A percentile compares a stretch with the other conserved stretches of the same genome.
phyloP scores from a whole-genome alignment of 2,329 filamentous ascomycete species.

The Coniochaeta ligniaria region DNA sequence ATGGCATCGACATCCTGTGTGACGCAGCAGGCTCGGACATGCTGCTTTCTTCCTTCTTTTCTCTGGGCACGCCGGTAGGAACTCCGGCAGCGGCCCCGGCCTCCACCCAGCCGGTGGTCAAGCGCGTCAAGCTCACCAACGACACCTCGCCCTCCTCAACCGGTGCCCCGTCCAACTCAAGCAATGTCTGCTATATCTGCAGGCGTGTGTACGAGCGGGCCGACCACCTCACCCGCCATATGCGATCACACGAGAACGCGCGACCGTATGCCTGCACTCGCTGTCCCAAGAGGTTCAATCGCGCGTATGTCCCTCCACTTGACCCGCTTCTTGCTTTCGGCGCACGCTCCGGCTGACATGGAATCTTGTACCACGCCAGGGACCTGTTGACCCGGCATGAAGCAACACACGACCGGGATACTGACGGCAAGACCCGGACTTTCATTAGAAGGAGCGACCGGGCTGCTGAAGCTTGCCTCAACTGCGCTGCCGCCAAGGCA shows the following conservation, averaged over 20 bases:
- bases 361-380: neutral
- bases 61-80: neutral
- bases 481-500: constrained; percentile 19
- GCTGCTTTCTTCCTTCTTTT: neutral
- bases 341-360: neutral
- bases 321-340: neutral
- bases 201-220: constrained; percentile 20
- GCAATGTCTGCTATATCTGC: constrained; percentile 19
- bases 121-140: constrained; percentile 13
- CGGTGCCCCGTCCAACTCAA: neutral
- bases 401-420: constrained; percentile 19
- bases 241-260: constrained; percentile 21
- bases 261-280: constrained; percentile 20
- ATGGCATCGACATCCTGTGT: constrained; percentile 20
- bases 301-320: constrained; percentile 14
- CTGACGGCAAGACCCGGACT: constrained; percentile 14
- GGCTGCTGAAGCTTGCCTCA: constrained; percentile 17
- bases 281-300: constrained; percentile 20
- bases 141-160: neutral
- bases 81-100: constrained; percentile 7
- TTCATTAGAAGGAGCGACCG: constrained; percentile 18
- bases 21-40: constrained; percentile 16
- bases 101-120: neutral
- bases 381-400: constrained; percentile 21
- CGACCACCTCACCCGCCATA: constrained; percentile 19